Base-by-base conservation (phyloP, 2,329 filamentous ascomycete species). In the Claviceps paspali region DNA sequence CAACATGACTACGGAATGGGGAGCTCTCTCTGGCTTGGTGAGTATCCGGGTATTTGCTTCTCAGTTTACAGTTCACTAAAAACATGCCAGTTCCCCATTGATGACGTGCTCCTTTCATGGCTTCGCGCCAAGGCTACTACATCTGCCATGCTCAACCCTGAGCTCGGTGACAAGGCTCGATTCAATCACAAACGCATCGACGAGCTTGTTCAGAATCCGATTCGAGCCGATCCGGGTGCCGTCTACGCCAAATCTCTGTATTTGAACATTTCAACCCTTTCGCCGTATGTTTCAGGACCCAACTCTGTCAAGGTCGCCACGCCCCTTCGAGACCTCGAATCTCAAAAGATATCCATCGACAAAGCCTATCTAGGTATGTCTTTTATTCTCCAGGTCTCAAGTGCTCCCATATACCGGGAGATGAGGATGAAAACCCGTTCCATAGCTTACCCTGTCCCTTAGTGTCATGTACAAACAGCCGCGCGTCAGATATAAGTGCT, bases 1-100 rank as follows among this genome's bases (percentile, higher is more conserved):
- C 5, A 91, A 88, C 53, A 91, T 91, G 83, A 78, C 79, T 0
- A 84, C 79, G 0, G 84, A 91, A 51, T 87, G 79, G 79, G 79
- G 79, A 37, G 82, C 79, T 2, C 61, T 87, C 12, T 70, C 39
- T 28, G 46, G 48, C 40, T 33, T 47, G 27, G 35, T 41, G 4
- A 15, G 38, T 14, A n/a, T 26, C 5, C 21, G 7, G 15, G 12
- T 15, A 12, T 6, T 29, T 28, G 15, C 21, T 18, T 10, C 19
- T 11, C 6, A 26, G 22, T 28, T n/a, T 28, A 19, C 15, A 26
- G 23, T 22, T 6, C 22, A 22, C 31, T 33, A 14, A 33, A 9
- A 33, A n/a, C 14, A 19, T 14, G 6, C 7, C 23, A 32, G 24
- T 95, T 94, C 59, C 87, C 87, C 1, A 79, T 93, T 35, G 87